Evolutionary conservation across 192 early-diverging fungal species (phyloP), one percentile per base, ranked within the genome.

Genomic region (Linnemannia schmuckeri): DNA sequence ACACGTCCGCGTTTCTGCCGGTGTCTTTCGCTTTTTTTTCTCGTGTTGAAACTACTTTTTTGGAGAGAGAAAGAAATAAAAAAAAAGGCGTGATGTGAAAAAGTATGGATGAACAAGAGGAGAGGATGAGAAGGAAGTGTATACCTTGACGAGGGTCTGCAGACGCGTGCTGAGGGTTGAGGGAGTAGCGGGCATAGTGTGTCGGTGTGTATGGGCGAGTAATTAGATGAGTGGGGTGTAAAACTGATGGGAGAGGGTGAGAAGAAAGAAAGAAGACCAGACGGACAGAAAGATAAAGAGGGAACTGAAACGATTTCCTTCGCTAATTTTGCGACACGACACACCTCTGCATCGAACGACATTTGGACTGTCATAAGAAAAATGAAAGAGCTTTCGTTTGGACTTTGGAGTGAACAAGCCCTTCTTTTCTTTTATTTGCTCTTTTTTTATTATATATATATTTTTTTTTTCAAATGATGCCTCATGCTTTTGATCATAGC

Each of bases 111-210:
- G 41, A 42, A 42, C 35, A 24, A 37, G 22, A 38, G 7, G 37
- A 42, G 24, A n/a, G 38, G 18, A 35, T n/a, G 70, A 6, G 33
- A 42, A n/a, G 24, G 69, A 22, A 24, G 27, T 22, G 61, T 68
- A 46, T 84, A 85, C 83, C 83, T 85, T 85, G 68, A 85, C 68
- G 33, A 85, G 74, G 74, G 71, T 68, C 27, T 79, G 73, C 35
- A 85, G 42, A 73, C 69, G 74, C 6, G 61, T 47, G 78, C 71
- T 79, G 12, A 71, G 75, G 6, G 72, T 75, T 18, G 78, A 79
- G 9, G 77, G 68, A 38, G 83, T 52, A 35, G 76, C 49, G 40
- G 82, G 82, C 82, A 83, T 83, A 33, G n/a, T 66, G 61, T 15
- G 61, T 33, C 10, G n/a, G 61, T 33, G 12, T 66, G 61, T 66